A percentile compares a stretch with the other conserved stretches of the same genome.
Conservation (phyloP, 192 early-diverging fungal species). For the Coemansia sp. region DNA sequence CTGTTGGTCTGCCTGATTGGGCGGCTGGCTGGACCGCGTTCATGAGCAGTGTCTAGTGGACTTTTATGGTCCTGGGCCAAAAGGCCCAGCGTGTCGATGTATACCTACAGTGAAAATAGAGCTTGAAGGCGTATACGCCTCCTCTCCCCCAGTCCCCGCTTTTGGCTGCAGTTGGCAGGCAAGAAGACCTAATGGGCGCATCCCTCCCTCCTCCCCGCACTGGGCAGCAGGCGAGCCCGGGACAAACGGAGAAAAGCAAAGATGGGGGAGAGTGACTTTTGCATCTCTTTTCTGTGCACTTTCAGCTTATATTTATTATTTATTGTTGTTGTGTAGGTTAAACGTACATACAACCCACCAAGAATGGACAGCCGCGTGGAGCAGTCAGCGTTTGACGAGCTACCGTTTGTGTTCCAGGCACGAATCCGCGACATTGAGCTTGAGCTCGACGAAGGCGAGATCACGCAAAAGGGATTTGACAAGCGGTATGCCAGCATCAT, state of each 20-base stretch:
- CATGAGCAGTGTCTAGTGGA: background rate
- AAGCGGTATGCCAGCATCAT: constrained; percentile 63
- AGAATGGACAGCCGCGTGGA: constrained; percentile 14
- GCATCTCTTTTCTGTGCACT: background rate
- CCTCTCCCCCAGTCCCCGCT: constrained; percentile 1
- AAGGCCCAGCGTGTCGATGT: background rate
- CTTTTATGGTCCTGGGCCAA: background rate
- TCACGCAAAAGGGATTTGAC: constrained; percentile 75
- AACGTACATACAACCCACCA: background rate
- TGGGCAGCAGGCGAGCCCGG: background rate
- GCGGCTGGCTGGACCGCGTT: background rate
- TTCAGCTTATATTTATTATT: background rate
- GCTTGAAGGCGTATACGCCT: background rate
- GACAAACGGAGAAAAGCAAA: background rate
- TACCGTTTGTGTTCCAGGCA: constrained; percentile 41
- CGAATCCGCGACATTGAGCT: constrained; percentile 49
- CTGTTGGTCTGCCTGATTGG: background rate
- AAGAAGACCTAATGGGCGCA: too few species aligned
- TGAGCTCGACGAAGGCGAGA: constrained; percentile 65
- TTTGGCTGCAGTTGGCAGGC: background rate
- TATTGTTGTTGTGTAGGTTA: background rate
- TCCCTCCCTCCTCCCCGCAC: background rate
- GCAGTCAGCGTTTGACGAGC: constrained; percentile 36
- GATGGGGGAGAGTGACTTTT: background rate
- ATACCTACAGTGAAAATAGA: background rate